Evolutionary conservation across 352 stramenopile genomes (phyloP), one percentile per base, ranked within the genome.

Genomic region (Albugo laibachii): DNA sequence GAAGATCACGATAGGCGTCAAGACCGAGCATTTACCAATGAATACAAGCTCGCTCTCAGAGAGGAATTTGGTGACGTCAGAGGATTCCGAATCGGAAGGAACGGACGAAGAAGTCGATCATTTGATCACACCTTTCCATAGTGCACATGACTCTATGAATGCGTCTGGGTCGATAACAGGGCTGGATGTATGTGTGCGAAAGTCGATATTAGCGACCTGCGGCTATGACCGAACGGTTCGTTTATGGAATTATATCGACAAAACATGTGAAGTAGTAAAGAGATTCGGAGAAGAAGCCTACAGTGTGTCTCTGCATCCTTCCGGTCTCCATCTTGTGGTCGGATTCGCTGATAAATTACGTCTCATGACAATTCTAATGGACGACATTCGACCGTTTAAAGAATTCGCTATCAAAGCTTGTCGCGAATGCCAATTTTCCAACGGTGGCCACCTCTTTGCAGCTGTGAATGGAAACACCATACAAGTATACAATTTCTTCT

Each of bases 221-320:
- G 77, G 79, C 5, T 63, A 92, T 40, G 88, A 97, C 57, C 59
- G 64, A 40, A 91, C 77, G 2, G 68, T 97, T 13, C 73, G 84
- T 27, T 69, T 96, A 20, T 96, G 86, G 88, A 97, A 97, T 58
- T 96, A 95, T 58, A 62, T 94, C 18, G 80, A 93, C 40, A 79
- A 84, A 13, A 69, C 52, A 5, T 76, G 79, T 27, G 85, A 96
- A 50, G 65, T 96, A 20, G 62, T 62, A 50, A 94, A 94, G 55
- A 55, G 61, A 24, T 97, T 95, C 46, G 64, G 62, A 11, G 86
- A 96, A 52, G 81, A 95, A 53, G 80, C 81, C 18, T 75, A 83
- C 54, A 92, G 76, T 48, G 75, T 95, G 13, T 63, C 81, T 1
- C 82, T 94, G 41, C 88, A 97, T 51, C 88, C 88, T 36, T 92